Conservation (phyloP, 2,329 filamentous ascomycete genomes). For the Sphaerostilbella broomeana region DNA sequence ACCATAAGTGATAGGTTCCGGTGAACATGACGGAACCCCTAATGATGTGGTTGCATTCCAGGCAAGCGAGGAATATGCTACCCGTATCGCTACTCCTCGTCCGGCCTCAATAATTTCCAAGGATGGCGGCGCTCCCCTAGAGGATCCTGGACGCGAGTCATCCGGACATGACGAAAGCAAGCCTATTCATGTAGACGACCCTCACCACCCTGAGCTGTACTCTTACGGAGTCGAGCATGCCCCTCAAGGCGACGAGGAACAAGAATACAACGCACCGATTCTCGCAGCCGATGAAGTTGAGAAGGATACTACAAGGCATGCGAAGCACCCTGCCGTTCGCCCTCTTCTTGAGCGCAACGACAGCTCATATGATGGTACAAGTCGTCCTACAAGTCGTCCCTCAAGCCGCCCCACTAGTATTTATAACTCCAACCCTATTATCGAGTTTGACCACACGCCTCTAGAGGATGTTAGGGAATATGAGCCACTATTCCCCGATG, state of each 20-base stretch:
- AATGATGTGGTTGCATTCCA: slow-evolving; percentile 87
- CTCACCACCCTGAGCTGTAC: slow-evolving; percentile 32
- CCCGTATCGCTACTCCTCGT: slow-evolving; percentile 65
- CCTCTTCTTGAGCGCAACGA: slow-evolving; percentile 59
- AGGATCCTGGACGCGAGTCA: slow-evolving; percentile 1
- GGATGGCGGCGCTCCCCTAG: slow-evolving; percentile 24
- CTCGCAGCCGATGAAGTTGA: slow-evolving; percentile 81
- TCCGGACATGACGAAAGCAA: slow-evolving; percentile 49
- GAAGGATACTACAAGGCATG: slow-evolving; percentile 62
- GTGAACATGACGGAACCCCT: slow-evolving; percentile 64
- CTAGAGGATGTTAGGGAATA: slow-evolving; percentile 89
- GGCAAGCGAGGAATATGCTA: slow-evolving; percentile 76
- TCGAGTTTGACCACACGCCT: slow-evolving; percentile 57
- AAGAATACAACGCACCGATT: slow-evolving; percentile 68
- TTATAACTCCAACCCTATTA: slow-evolving; percentile 47
- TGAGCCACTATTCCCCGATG: slow-evolving; percentile 86
- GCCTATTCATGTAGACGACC: slow-evolving; percentile 68
- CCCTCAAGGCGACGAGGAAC: slow-evolving; percentile 49
- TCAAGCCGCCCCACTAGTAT: slow-evolving; percentile 41
- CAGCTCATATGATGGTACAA: slow-evolving; percentile 51
- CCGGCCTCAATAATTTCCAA: slow-evolving; percentile 39
- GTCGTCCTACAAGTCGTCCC: slow-evolving; percentile 58
- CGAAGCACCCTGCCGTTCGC: slow-evolving; percentile 74
- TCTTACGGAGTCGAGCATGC: slow-evolving; percentile 33
- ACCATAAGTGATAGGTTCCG: slow-evolving; percentile 51